Base-by-base conservation (phyloP, 2,329 filamentous ascomycete genomes). In the Tolypocladium endophyticum region DNA sequence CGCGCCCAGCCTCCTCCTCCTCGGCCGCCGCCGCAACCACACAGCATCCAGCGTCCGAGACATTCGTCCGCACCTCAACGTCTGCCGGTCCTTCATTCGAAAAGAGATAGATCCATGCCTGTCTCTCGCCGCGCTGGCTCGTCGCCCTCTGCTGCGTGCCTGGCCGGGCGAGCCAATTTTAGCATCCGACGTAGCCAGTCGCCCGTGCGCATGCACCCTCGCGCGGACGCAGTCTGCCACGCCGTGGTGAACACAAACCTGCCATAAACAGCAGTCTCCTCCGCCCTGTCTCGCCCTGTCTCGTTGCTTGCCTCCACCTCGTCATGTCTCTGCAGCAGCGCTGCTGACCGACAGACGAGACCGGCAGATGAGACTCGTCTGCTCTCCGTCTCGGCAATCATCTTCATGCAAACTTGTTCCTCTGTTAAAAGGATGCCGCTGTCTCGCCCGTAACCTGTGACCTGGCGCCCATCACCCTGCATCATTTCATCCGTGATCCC, bases 391-490 rank as follows among this genome's bases (percentile, higher is more conserved):
- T n/a, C 47, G 28, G 16, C 25, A 53, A n/a, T 14, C 28, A 53
- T 53, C 47, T 52, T 52, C 28, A 52, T 12, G 28, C 14, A 9
- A 20, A 14, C 35, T 12, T 14, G 35, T 50, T 23, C 25, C 25
- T 30, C 47, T 20, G 14, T 50, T 30, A 30, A 33, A 50, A 50
- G 47, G 25, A 50, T 18, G 38, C 35, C 30, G 12, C 39, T 59
- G 52, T 59, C 58, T 59, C 38, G 58, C 58, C 43, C 45, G 45
- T 41, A 41, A 54, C 39, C 58, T 18, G 38, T 45, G 39, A n/a
- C 33, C 25, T 41, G 52, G 23, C 33, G 41, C 7, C 18, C 5
- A 20, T 53, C 47, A 33, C 47, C 47, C 41, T 45, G 18, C 30
- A 35, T 30, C 30, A 55, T 59, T 38, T n/a, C 36, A 20, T 35